Evolutionary conservation across 1,284 basidiomycete species (phyloP), one percentile per base, ranked within the genome.

Genomic region (Athelia sp.): DNA sequence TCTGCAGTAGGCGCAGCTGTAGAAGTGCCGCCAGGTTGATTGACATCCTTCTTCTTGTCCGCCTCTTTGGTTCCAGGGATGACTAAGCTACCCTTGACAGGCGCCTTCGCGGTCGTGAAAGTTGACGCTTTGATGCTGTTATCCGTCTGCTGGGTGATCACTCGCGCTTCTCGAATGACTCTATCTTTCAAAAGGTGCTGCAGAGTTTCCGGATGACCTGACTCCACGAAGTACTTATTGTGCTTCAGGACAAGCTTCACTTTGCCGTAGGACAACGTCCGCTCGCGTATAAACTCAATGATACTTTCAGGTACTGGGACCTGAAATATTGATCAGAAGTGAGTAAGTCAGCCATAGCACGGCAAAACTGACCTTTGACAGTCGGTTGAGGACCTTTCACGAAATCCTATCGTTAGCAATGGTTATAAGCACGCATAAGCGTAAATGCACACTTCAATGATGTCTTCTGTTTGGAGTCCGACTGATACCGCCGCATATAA

Each of bases 401-500:
- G 52, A 43, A 45, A 44, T 38, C 9, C 54, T 63, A 52, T 36
- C 15, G 58, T 66, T 51, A 51, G 49, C 22, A 45, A 43, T 51
- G 49, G 24, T 29, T 48, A 56, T 46, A 51, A 52, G 21, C 50
- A 31, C 40, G 50, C 50, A 57, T 57, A 54, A 61, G 54, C 50
- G 55, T 51, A 55, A 52, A 54, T 56, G 55, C 55, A 82, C 65
- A 94, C 97, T 76, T 95, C 93, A 67, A 99, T 98, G 61, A 99
- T 99, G 66, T 99, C 95, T 62, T 96, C 88, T 3, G 97, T 99
- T 66, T 98, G 93, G 32, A 99, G 74, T 19, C 97, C 97, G 51
- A 99, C 97, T 14, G 95, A 98, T 54, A 99, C 96, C 49, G 97
- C 97, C 48, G 97, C 97, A 69, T 99, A 98, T 23, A 99, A 78